A percentile compares a stretch with the other conserved stretches of the same genome.
Evolutionary conservation across 257 asterid genomes (phyloP).

Genomic region (Plectranthus barbatus): DNA sequence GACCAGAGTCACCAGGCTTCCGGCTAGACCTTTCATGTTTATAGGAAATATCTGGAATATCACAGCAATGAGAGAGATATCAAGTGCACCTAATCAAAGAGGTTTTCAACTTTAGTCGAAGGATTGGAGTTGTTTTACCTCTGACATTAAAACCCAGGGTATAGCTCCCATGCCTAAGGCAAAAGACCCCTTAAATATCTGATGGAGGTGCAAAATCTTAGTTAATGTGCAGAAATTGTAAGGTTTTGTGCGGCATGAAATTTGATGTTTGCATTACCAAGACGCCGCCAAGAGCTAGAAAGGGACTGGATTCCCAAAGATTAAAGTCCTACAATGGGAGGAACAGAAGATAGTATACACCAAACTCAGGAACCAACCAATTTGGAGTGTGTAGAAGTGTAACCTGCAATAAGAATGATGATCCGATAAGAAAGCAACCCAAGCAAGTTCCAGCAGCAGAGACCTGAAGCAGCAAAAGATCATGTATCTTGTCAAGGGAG

Average conservation of each 20-base stretch:
- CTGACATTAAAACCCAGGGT: conserved; percentile 97
- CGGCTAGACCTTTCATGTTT: conserved; percentile 76
- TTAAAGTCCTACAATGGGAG: conserved; percentile 45
- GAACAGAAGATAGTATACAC: not conserved
- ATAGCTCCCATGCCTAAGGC: conserved; percentile 87
- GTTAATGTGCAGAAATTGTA: not conserved
- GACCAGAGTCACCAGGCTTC: conserved; percentile 75
- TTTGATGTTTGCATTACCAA: conserved; percentile 43
- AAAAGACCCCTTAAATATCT: conserved; percentile 69
- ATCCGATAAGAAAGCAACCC: conserved; percentile 65
- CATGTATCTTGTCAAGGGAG: not conserved
- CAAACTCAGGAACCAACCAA: not conserved
- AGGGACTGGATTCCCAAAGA: conserved; percentile 57
- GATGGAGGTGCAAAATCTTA: conserved; percentile 1
- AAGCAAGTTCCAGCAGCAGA: conserved; percentile 71
- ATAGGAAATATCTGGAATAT: conserved; percentile 70
- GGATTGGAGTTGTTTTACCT: conserved; percentile 33
- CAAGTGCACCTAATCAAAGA: not conserved
- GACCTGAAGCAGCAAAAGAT: conserved; percentile 37
- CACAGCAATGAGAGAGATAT: not conserved
- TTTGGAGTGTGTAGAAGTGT: not conserved
- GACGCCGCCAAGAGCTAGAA: conserved; percentile 63
- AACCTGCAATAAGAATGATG: conserved; percentile 75
- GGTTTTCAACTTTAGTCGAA: not conserved
- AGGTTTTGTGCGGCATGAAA: not conserved